Evolutionary conservation across 2,329 filamentous ascomycete genomes (phyloP).

Genomic region (Xylaria multiplex): DNA sequence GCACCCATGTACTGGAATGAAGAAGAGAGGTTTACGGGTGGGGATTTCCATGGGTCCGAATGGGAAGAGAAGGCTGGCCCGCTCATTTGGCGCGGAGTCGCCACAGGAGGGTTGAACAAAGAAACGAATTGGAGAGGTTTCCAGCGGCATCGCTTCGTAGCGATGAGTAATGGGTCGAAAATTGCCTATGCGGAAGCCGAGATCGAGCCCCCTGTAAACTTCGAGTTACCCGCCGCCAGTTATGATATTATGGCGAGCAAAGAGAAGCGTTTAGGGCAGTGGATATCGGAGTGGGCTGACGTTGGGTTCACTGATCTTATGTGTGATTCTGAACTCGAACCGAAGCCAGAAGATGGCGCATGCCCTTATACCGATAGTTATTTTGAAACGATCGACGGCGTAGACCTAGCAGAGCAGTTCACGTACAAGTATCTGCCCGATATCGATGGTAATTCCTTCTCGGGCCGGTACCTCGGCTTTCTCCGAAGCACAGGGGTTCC

Average conservation of each 20-base stretch:
- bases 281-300: slow-evolving; percentile 61
- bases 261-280: slow-evolving; percentile 58
- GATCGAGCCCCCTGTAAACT: slow-evolving; percentile 59
- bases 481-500: slow-evolving; percentile 74
- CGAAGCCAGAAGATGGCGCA: slow-evolving; percentile 48
- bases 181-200: slow-evolving; percentile 60
- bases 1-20: slow-evolving; percentile 75
- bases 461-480: slow-evolving; percentile 75
- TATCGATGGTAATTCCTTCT: slow-evolving; percentile 79
- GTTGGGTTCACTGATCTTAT: slow-evolving; percentile 65
- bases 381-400: slow-evolving; percentile 53
- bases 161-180: slow-evolving; percentile 75
- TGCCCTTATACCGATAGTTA: slow-evolving; percentile 63
- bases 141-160: slow-evolving; percentile 78
- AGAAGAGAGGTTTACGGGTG: slow-evolving; percentile 70
- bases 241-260: slow-evolving; percentile 61
- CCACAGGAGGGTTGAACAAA: slow-evolving; percentile 70
- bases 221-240: slow-evolving; percentile 59
- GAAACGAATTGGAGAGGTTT: slow-evolving; percentile 75
- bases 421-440: slow-evolving; percentile 76
- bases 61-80: slow-evolving; percentile 67
- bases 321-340: slow-evolving; percentile 53
- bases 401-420: slow-evolving; percentile 64
- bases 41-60: slow-evolving; percentile 60
- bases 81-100: slow-evolving; percentile 73